Conservation (phyloP, 257 asterid species). For the Forsythia suspensa region DNA sequence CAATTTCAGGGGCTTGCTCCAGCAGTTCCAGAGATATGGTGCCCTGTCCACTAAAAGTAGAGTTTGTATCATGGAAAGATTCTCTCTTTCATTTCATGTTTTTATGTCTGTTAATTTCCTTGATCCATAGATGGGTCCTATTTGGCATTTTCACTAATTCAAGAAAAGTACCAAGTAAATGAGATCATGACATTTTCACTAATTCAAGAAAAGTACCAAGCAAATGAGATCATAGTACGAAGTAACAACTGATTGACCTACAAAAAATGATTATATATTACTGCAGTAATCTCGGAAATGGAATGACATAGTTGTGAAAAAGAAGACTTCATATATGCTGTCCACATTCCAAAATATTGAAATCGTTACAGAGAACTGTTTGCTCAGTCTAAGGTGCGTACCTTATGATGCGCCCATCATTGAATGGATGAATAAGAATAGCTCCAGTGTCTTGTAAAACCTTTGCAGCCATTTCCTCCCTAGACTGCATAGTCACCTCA, state of each 20-base stretch:
- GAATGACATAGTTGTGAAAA: background rate
- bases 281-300: background rate
- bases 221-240: background rate
- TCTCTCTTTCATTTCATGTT: background rate
- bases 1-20: slow-evolving; percentile 76
- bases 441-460: slow-evolving; percentile 75
- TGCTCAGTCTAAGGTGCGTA: slow-evolving; percentile 16
- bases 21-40: slow-evolving; percentile 81
- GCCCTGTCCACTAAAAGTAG: slow-evolving; percentile 81
- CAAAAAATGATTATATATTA: background rate
- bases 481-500: slow-evolving; percentile 64
- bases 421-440: slow-evolving; percentile 86
- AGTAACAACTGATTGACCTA: background rate
- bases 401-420: slow-evolving; percentile 85
- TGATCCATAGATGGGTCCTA: background rate
- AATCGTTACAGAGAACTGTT: background rate
- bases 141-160: background rate
- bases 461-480: slow-evolving; percentile 74
- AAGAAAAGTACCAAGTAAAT: background rate
- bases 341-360: background rate
- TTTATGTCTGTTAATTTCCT: background rate
- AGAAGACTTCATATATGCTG: background rate
- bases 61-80: background rate
- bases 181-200: background rate
- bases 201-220: background rate